Base-by-base conservation (phyloP, 257 asterid species). In the Capsicum baccatum region DNA sequence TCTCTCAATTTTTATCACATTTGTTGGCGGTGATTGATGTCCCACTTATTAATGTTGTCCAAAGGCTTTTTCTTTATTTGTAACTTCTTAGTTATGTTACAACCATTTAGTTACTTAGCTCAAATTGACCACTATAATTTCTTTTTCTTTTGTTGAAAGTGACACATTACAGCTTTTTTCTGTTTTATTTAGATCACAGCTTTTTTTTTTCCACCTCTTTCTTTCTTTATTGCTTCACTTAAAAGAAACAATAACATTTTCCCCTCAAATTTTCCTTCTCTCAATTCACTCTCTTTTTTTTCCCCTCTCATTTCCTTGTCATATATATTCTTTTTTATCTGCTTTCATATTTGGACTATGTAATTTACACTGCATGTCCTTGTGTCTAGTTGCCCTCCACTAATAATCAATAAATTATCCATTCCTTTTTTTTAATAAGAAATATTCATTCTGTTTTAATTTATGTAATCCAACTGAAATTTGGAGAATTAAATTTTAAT, bases 121-220 rank as follows among this genome's bases (percentile, higher is more conserved):
- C 64, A 14, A 26, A 26, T 48, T 50, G 63, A 52, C 64, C 9
- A 7, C 9, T 54, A 15, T 2, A 26, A 14, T 16, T 78, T 54
- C 88, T 85, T 83, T 85, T 80, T 83, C 68, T 86, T 79, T 69
- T 71, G 16, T 17, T 83, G 97, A 94, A 92, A 92, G 83, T 85
- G 94, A 92, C 97, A 83, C 84, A 67, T 84, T 90, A 76, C 91
- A 88, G 81, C 94, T 84, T 89, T 94, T 94, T 79, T 70, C 44
- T 44, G 52, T 21, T 68, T 83, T 68, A 10, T 67, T 8, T 83
- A 26, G 87, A 84, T 67, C 63, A 85, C 85, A 57, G 84, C 79
- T 83, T 15, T 16, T 10, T 80, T 4, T 4, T 2, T 8, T 59
- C 81, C 15, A 26, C 83, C 91, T 81, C 89, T 84, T 87, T 55